Conservation (phyloP, 2,329 filamentous ascomycete species). For the Fusarium multiceps region DNA sequence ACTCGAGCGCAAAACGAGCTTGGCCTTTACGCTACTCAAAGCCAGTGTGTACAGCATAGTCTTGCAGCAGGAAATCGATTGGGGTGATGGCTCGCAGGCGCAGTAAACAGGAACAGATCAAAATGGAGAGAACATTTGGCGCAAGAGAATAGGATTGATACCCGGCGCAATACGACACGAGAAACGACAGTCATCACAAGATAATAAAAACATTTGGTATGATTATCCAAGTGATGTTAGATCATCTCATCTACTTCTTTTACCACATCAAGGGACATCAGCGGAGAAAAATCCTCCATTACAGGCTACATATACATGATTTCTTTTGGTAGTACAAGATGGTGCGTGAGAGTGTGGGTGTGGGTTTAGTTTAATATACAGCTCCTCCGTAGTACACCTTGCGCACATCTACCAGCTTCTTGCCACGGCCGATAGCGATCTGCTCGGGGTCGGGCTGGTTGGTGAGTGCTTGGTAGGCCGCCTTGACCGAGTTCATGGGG, state of each 20-base stretch:
- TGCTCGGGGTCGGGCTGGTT: conserved; percentile 89
- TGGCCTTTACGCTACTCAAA: conserved; percentile 96
- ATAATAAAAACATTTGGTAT: conserved; percentile 19
- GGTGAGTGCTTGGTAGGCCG: conserved; percentile 82
- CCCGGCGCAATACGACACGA: conserved; percentile 28
- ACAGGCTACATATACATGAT: conserved; percentile 43
- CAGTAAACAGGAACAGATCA: conserved; percentile 37
- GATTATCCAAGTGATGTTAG: conserved; percentile 27
- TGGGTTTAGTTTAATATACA: conserved; percentile 62
- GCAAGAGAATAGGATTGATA: conserved; percentile 31
- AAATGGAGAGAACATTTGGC: not conserved
- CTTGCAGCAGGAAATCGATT: conserved; percentile 93
- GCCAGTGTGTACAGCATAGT: conserved; percentile 99
- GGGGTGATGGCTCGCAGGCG: conserved; percentile 64
- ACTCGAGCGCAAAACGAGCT: conserved; percentile 91
- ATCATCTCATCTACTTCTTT: conserved; percentile 20
- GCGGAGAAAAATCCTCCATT: conserved; percentile 33
- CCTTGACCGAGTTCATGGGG: conserved; percentile 98
- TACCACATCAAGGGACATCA: conserved; percentile 18
- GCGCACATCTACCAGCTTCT: conserved; percentile 94
- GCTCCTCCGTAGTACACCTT: conserved; percentile 96
- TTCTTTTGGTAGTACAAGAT: conserved; percentile 41
- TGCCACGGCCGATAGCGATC: conserved; percentile 87
- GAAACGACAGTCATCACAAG: conserved; percentile 29
- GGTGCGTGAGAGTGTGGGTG: conserved; percentile 7